Evolutionary conservation across 2,329 filamentous ascomycete species (phyloP), one percentile per base, ranked within the genome.

Genomic region (Neonectria neomacrospora): DNA sequence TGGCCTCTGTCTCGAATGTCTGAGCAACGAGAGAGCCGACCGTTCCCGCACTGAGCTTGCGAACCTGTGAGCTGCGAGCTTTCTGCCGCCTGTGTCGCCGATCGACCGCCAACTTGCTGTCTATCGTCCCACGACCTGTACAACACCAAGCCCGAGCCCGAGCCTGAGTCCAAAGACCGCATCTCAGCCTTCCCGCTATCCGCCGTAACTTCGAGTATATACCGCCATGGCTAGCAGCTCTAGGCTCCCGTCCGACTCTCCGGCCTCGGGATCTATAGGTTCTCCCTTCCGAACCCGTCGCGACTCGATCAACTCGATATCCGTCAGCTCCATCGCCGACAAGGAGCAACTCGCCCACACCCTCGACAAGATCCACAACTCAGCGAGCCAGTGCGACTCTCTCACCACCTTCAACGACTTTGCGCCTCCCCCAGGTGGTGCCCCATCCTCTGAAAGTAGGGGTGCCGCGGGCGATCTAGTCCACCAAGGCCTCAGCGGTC

Each of bases 381-480:
- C 92, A 6, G 94, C 94, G n/a, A 96, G 92, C 74, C 91, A 92
- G 75, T 92, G 92, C 34, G 91, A 91, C 66, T 88, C 89, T 34
- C 84, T 98, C 51, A 98, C 95, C 2, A 96, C 94, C 9, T 98
- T 98, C 80, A 96, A 96, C 79, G 94, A 97, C 74, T 94, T 97
- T 73, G 92, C 91, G 1, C 89, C 90, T 1, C 89, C 90, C 5
- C 89, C 91, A 0, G 81, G 84, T 2, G 82, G 86, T 1, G 80
- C 87, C 1, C 82, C 85, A 2, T 79, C 82, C 14, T 79, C 83
- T 23, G 93, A 97, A 71, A 88, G 83, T 62, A 93, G 93, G 75
- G 86, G 86, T 9, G 82, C 92, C 39, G 84, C 90, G 0, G 88
- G 89, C 26, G 93, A 97, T 62, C 79, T 91, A 42, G 88, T 96